A percentile compares a stretch with the other conserved stretches of the same genome.
These are phyloP conservation scores for Colletotrichum tabaci DNA, from an alignment of 2,329 filamentous ascomycete genomes.

Conservation along the genomic window DNA sequence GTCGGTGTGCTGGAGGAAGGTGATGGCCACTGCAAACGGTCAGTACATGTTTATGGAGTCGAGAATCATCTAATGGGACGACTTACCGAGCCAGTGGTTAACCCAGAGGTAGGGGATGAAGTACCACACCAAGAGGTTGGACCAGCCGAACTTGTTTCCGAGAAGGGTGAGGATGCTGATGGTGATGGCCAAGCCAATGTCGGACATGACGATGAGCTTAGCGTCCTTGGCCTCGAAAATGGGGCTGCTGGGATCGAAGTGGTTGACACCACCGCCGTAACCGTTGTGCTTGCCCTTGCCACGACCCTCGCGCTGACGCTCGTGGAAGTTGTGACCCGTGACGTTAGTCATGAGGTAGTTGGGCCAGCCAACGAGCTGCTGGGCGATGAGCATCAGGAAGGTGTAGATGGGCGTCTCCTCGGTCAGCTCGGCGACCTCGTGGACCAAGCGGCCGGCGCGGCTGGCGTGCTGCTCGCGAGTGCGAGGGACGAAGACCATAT, in stretches of 20 bases:
- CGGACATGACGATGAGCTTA: slow-evolving; percentile 87
- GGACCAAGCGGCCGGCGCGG: slow-evolving; percentile 79
- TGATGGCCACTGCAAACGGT: slow-evolving; percentile 87
- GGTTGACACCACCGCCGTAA: slow-evolving; percentile 85
- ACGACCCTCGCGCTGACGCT: slow-evolving; percentile 91
- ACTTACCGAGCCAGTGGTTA: slow-evolving; percentile 98
- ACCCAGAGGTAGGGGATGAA: slow-evolving; percentile 96
- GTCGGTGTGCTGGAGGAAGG: slow-evolving; percentile 97
- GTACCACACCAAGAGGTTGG: slow-evolving; percentile 95
- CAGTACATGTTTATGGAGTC: background rate
- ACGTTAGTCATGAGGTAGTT: slow-evolving; percentile 93
- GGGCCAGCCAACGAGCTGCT: slow-evolving; percentile 95
- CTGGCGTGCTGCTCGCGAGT: slow-evolving; percentile 86
- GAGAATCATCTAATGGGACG: background rate
- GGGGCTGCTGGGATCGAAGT: slow-evolving; percentile 91
- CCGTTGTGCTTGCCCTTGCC: slow-evolving; percentile 95
- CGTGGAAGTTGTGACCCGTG: slow-evolving; percentile 96
- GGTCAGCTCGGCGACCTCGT: slow-evolving; percentile 89
- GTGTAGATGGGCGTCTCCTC: slow-evolving; percentile 96
- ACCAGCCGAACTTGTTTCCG: slow-evolving; percentile 83
- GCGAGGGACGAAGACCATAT: slow-evolving; percentile 99
- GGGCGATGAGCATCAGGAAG: slow-evolving; percentile 78
- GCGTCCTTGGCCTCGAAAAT: slow-evolving; percentile 94
- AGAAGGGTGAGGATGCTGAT: slow-evolving; percentile 75
- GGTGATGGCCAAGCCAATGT: slow-evolving; percentile 82